These are phyloP conservation scores for Triticum dicoccoides DNA, from an alignment of 176 grass and related monocot species.

Conservation along the genomic window DNA sequence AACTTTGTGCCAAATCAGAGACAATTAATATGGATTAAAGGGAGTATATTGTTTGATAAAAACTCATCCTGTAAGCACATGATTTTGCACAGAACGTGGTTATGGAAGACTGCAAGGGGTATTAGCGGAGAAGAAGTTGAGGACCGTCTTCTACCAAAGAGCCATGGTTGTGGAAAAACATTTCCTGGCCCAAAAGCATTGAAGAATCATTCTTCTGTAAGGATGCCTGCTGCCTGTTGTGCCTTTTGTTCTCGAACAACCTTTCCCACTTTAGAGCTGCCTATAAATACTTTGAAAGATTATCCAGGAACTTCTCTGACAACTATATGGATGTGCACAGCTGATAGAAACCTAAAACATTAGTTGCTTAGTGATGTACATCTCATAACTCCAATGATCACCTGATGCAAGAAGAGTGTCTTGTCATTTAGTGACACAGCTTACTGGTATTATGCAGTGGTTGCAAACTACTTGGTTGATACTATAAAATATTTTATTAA, in stretches of 20 bases:
- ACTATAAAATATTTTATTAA: background rate
- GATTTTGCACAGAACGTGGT: conserved; percentile 60
- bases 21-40: too few species aligned
- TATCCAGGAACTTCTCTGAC: background rate
- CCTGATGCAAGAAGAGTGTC: background rate
- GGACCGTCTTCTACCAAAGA: conserved; percentile 89
- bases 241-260: background rate
- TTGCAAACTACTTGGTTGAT: background rate
- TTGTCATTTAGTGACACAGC: background rate
- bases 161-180: conserved; percentile 94
- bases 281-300: background rate
- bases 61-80: background rate
- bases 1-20: too few species aligned
- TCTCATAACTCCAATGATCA: background rate
- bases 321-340: background rate
- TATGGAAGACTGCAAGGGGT: conserved; percentile 95
- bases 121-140: conserved; percentile 86
- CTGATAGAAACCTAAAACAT: background rate
- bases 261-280: background rate
- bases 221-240: conserved; percentile 12
- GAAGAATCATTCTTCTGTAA: conserved; percentile 51
- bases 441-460: background rate
- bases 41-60: background rate
- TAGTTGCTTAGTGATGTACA: conserved; percentile 3
- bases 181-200: conserved; percentile 96